Conservation (phyloP, 257 asterid genomes). For the Penstemon newberryi region DNA sequence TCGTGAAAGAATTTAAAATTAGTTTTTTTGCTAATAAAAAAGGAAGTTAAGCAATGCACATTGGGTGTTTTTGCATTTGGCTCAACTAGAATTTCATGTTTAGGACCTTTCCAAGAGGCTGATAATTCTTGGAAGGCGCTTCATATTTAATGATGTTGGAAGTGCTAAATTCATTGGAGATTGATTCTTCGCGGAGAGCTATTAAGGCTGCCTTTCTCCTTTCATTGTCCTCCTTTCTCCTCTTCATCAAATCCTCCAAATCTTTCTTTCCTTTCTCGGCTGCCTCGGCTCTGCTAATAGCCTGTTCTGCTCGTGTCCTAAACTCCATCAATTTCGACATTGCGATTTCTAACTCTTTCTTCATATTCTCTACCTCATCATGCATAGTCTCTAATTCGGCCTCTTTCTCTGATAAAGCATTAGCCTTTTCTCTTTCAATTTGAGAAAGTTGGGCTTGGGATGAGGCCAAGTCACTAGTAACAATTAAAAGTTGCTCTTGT, state of each 20-base stretch:
- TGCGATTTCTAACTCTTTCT: constrained; percentile 50
- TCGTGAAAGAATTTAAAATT: too few species aligned
- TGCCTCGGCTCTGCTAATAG: constrained; percentile 74
- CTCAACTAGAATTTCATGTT: constrained; percentile 57
- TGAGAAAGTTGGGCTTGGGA: constrained; percentile 30
- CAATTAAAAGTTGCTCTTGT: constrained; percentile 34
- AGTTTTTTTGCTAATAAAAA: too few species aligned
- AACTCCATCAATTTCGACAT: constrained; percentile 46
- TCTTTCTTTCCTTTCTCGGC: constrained; percentile 58
- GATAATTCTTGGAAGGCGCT: constrained; percentile 34
- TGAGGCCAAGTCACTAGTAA: constrained; percentile 31
- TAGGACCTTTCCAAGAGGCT: constrained; percentile 74
- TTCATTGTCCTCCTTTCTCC: constrained; percentile 50
- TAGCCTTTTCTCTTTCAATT: constrained; percentile 39
- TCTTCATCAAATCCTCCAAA: constrained; percentile 57
- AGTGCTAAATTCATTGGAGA: constrained; percentile 35
- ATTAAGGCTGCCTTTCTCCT: constrained; percentile 53
- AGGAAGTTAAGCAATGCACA: too few species aligned
- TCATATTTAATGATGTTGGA: constrained; percentile 2
- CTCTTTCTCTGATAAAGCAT: constrained; percentile 30
- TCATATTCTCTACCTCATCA: constrained; percentile 27
- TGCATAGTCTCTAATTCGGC: constrained; percentile 28
- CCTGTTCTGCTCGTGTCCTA: constrained; percentile 74
- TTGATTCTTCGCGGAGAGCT: constrained; percentile 55
- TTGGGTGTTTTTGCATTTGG: too few species aligned